phyloP scores from a whole-genome alignment of 805 yeast genomes.

The Metschnikowia gelsemii region DNA sequence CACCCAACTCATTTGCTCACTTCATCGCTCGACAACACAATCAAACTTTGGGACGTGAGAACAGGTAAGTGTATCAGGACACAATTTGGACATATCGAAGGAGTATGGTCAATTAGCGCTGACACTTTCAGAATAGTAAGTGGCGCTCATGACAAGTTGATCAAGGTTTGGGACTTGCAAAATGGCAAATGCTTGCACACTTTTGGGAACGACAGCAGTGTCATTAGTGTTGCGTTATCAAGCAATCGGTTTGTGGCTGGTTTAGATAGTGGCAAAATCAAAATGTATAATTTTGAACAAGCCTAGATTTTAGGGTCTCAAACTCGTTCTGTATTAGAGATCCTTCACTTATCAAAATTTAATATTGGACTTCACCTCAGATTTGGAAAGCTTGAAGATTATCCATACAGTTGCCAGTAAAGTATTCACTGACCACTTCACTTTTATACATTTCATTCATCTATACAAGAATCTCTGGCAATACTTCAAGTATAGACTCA shows the following conservation, averaged over 20 bases:
- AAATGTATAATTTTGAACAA: slow-evolving; percentile 49
- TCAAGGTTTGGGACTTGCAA: slow-evolving; percentile 95
- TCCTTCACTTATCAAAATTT: too few species aligned
- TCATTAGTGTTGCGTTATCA: slow-evolving; percentile 76
- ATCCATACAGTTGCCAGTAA: too few species aligned
- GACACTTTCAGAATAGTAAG: slow-evolving; percentile 92
- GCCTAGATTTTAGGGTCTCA: neutral
- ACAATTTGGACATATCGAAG: slow-evolving; percentile 97
- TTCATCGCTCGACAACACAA: slow-evolving; percentile 88
- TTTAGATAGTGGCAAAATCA: slow-evolving; percentile 83
- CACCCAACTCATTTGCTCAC: slow-evolving; percentile 84
- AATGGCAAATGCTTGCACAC: slow-evolving; percentile 94
- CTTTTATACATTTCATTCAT: neutral
- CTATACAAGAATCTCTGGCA: neutral
- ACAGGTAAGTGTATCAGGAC: slow-evolving; percentile 90
- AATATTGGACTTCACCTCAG: too few species aligned
- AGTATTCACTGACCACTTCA: too few species aligned
- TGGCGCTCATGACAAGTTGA: slow-evolving; percentile 89
- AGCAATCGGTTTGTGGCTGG: slow-evolving; percentile 91
- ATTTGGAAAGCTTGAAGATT: too few species aligned
- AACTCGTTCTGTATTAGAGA: too few species aligned
- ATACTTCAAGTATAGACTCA: too few species aligned
- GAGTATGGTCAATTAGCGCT: slow-evolving; percentile 96
- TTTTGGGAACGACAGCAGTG: slow-evolving; percentile 64
- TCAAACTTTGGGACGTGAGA: slow-evolving; percentile 85